phyloP scores from a whole-genome alignment of 2,329 filamentous ascomycete genomes.

The Geosmithia flava region DNA sequence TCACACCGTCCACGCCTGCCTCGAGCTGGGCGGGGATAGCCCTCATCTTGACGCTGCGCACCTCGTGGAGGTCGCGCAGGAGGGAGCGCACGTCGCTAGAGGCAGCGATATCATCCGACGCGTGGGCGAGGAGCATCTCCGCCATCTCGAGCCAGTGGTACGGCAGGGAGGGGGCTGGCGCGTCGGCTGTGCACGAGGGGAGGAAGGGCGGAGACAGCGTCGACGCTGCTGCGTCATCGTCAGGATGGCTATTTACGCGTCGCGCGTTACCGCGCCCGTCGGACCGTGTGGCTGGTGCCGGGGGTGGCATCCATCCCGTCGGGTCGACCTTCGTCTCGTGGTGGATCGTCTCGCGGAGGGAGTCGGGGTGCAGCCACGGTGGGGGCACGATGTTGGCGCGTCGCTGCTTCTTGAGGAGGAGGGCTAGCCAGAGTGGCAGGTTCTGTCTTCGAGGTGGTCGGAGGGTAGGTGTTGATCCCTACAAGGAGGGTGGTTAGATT shows the following conservation, averaged over 20 bases:
- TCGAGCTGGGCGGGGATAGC: conserved; percentile 62
- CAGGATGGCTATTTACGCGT: no score
- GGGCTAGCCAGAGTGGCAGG: conserved; percentile 85
- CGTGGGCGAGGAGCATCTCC: conserved; percentile 76
- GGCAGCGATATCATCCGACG: conserved; percentile 67
- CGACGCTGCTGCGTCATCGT: conserved; percentile 14
- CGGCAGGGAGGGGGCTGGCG: conserved; percentile 60
- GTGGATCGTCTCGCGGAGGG: conserved; percentile 65
- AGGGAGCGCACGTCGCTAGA: conserved; percentile 63
- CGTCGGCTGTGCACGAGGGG: conserved; percentile 57
- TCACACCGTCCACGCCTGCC: conserved; percentile 57
- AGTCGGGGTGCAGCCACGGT: conserved; percentile 70
- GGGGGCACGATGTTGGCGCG: conserved; percentile 89
- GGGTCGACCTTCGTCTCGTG: conserved; percentile 65
- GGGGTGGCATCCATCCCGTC: conserved; percentile 65
- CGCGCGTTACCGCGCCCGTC: conserved; percentile 31
- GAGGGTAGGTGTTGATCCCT: conserved; percentile 70
- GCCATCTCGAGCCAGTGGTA: conserved; percentile 94
- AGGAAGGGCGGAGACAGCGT: conserved; percentile 64
- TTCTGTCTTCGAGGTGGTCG: conserved; percentile 69
- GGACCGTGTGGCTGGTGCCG: conserved; percentile 44
- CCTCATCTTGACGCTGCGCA: conserved; percentile 79
- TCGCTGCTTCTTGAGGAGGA: conserved; percentile 87
- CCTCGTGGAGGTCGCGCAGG: conserved; percentile 73
- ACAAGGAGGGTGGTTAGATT: no score